Conservation (phyloP, 495 filamentous ascomycete species). For the Penicillium salamii region DNA sequence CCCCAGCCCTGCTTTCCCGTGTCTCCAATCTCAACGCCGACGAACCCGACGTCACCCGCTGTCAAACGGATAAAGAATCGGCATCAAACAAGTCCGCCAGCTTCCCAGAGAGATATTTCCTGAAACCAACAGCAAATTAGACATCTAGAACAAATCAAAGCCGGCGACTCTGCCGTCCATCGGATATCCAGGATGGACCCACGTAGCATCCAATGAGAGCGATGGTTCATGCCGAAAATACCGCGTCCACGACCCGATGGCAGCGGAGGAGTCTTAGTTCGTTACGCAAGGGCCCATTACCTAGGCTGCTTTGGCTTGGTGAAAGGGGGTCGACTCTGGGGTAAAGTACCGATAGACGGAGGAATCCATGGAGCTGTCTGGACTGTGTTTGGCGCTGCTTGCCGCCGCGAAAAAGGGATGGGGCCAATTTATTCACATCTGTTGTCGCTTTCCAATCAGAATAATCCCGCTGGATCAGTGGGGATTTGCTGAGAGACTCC, state of each 20-base stretch:
- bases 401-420: not conserved
- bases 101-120: not conserved
- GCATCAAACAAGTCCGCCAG: slow-evolving; percentile 12
- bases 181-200: slow-evolving; percentile 15
- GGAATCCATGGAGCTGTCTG: not conserved
- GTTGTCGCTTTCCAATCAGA: not conserved
- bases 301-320: not conserved
- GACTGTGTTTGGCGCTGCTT: not conserved
- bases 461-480: not conserved
- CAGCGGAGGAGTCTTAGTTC: slow-evolving; percentile 9
- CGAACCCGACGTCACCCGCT: slow-evolving; percentile 16
- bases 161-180: slow-evolving; percentile 15
- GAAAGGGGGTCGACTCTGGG: slow-evolving; percentile 13
- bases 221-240: slow-evolving; percentile 19
- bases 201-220: slow-evolving; percentile 14
- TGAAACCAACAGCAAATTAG: not conserved
- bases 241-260: slow-evolving; percentile 18
- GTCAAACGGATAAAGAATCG: slow-evolving; percentile 15
- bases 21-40: not conserved
- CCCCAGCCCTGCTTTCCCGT: not conserved
- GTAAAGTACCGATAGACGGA: slow-evolving; percentile 27
- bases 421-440: not conserved
- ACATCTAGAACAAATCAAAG: slow-evolving; percentile 2
- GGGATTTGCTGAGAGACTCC: slow-evolving; percentile 9
- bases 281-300: slow-evolving; percentile 10